Base-by-base conservation (phyloP, 2,329 filamentous ascomycete species). In the Stylonectria norvegica region DNA sequence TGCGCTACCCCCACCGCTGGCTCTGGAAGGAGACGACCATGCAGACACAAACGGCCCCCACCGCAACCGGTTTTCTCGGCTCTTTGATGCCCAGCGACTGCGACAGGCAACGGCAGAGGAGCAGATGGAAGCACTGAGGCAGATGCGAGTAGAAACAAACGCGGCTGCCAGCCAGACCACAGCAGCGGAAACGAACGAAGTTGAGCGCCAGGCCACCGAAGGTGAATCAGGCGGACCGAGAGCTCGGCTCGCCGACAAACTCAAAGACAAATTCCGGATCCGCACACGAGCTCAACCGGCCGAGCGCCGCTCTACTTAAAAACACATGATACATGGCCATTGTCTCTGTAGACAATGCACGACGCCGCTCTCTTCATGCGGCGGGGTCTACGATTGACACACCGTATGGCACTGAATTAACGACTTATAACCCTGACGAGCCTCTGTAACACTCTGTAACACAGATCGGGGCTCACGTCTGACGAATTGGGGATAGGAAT, bases 101-200 rank as follows among this genome's bases (percentile, higher is more conserved):
- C 71, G 79, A 9, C 70, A 80, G 43, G 78, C 78, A n/a, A 67
- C 78, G 0, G 68, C 73, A 4, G 76, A 81, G 49, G 79, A 83
- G 59, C 76, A 78, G n/a, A 78, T 83, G 38, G 76, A 75, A 39
- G 75, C 72, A 5, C 65, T 83, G 5, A 69, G 79, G 23, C 71
- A 72, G 37, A 62, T 62, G 58, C 58, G 61, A 30, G 55, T 54
- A 6, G 56, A 57, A 36, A 42, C 45, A 3, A 42, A 50, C n/a
- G 54, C 55, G 20, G 35, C 42, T 12, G 49, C 48, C 12, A 38
- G 41, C 7, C 60, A 50, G 29, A 37, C 51, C 43, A 16, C 43
- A 6, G 60, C 62, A 8, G 57, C 50, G 2, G 59, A 61, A n/a
- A 58, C 62, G 62, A 42, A 67, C 60, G 48, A 60, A 17, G n/a